These are phyloP conservation scores for Mycena metata DNA, from an alignment of 768 basidiomycete genomes.

Conservation along the genomic window DNA sequence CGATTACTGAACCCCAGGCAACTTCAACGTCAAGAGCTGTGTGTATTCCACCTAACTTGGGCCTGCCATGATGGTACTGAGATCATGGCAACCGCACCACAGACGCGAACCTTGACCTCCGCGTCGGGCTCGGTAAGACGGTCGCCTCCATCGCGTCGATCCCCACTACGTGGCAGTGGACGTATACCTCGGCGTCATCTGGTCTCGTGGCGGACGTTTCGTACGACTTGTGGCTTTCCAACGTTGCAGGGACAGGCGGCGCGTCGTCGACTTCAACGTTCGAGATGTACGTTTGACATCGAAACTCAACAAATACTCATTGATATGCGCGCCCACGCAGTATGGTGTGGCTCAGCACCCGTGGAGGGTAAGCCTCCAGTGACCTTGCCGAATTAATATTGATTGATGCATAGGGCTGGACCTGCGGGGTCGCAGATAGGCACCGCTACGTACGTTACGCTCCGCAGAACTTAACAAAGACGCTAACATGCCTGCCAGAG, in stretches of 20 bases:
- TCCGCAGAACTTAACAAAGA: neutral
- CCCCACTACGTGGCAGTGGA: constrained; percentile 50
- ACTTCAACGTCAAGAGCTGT: constrained; percentile 51
- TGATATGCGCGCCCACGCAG: constrained; percentile 28
- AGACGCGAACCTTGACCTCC: constrained; percentile 53
- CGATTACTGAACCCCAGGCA: neutral
- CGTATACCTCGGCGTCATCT: constrained; percentile 47
- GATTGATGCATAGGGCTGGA: constrained; percentile 38
- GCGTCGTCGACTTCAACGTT: constrained; percentile 48
- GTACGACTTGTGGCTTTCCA: constrained; percentile 53
- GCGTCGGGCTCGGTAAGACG: constrained; percentile 44
- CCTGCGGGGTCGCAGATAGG: constrained; percentile 52
- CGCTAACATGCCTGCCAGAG: constrained; percentile 22
- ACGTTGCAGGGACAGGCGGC: constrained; percentile 42
- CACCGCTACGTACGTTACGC: constrained; percentile 39
- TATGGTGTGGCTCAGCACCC: constrained; percentile 52
- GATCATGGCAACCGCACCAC: neutral
- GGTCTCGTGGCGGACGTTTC: constrained; percentile 52
- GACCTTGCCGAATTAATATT: too few relatives aligned
- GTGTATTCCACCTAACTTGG: constrained; percentile 9
- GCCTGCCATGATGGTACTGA: neutral
- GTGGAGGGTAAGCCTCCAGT: constrained; percentile 46
- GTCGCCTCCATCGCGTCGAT: constrained; percentile 45
- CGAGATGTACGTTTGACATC: constrained; percentile 44
- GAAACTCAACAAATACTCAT: neutral